Base-by-base conservation (phyloP, 495 filamentous ascomycete species). In the Immersiella caudata region DNA sequence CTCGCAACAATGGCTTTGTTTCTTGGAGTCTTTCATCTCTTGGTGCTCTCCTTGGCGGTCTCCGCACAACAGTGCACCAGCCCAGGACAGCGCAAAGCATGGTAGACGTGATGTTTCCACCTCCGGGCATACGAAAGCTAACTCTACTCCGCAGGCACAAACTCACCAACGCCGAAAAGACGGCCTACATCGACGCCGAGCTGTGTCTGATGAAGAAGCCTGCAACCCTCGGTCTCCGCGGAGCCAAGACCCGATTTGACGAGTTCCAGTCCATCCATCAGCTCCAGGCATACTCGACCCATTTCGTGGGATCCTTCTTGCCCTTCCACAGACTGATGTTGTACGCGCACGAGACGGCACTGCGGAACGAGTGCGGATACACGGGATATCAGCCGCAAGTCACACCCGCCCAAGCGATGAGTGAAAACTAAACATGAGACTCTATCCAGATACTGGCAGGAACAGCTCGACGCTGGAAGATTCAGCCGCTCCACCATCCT, bases 321-420 rank as follows among this genome's bases (percentile, higher is more conserved):
- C 79, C 80, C 16, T 86, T 82, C 74, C 84, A 86, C 71, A 74
- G 84, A 59, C 83, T 83, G 62, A 81, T 81, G 51, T 24, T 83
- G 6, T 69, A 76, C 21, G 68, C 78, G 7, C 82, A 82, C 55
- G 83, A 83, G 68, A 75, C 75, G 6, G 62, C 79, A 0, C 68
- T 87, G 36, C 70, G 76, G 6, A 29, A 14, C 4, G 79, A 79
- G 60, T 86, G 84, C 62, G 74, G 75, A 20, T 86, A 83, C 69
- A 70, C 55, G 18, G 82, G 82, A 8, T 70, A 73, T 12, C 71
- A 84, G 25, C 81, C 84, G 65, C 62, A 21, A 46, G 63, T 57
- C 16, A 4, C 21, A 18, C 49, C 49, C 49, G 16, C n/a, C n/a
- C 49, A 52, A 14, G 49, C 3, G 18, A 18, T n/a, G 49, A 52